Evolutionary conservation across 768 basidiomycete genomes (phyloP).

Genomic region (Rhodotorula sphaerocarpa): DNA sequence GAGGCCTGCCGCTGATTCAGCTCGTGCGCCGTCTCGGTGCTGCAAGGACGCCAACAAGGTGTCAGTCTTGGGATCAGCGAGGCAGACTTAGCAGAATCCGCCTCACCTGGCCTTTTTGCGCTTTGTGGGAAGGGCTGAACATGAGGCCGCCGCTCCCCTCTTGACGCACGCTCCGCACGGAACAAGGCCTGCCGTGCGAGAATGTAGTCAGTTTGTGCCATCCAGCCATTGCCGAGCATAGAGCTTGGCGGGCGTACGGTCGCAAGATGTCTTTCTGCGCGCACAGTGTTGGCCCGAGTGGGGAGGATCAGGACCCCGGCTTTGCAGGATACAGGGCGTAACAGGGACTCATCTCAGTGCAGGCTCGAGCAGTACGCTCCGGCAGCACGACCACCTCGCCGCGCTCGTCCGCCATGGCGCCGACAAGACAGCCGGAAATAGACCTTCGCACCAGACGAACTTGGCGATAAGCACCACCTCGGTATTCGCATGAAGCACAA

Average conservation of each 20-base stretch:
- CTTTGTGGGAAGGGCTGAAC: constrained; percentile 9
- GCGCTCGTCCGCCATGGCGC: constrained; percentile 4
- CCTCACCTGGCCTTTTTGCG: constrained; percentile 20
- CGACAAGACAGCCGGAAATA: neutral
- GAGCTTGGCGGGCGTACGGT: neutral
- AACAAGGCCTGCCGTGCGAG: neutral
- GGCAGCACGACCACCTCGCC: constrained; percentile 5
- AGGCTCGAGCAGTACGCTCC: neutral
- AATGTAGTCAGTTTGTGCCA: neutral
- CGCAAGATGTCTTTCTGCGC: constrained; percentile 7
- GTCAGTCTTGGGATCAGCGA: neutral
- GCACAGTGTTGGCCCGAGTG: constrained; percentile 6
- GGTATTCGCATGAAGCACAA: no score
- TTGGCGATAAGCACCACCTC: no score
- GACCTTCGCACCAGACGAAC: neutral
- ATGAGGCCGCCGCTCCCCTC: constrained; percentile 5
- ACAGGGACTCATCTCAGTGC: neutral
- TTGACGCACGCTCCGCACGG: constrained; percentile 27
- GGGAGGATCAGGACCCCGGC: neutral
- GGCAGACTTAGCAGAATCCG: no score
- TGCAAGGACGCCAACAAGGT: neutral
- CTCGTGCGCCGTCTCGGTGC: constrained; percentile 13
- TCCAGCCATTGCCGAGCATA: no score
- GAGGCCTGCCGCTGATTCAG: constrained; percentile 10
- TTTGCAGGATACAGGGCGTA: neutral